These are phyloP conservation scores for Fusarium pseudocircinatum DNA, from an alignment of 2,329 filamentous ascomycete genomes.

Conservation along the genomic window DNA sequence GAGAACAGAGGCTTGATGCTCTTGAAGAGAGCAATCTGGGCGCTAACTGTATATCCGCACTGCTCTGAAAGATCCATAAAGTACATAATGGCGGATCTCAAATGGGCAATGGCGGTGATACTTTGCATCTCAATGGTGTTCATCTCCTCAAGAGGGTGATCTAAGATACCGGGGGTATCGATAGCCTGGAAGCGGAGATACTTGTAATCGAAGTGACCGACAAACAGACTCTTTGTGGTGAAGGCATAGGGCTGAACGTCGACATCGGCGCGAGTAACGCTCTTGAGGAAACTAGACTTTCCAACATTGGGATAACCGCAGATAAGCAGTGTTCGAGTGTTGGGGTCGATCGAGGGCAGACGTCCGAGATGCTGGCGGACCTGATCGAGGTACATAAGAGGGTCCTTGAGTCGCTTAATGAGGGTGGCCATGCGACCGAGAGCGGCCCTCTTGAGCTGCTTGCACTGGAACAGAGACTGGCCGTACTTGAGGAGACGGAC, in stretches of 20 bases:
- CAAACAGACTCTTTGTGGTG: conserved; percentile 96
- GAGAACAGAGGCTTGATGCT: conserved; percentile 97
- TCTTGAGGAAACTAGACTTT: conserved; percentile 95
- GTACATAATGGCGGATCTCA: conserved; percentile 94
- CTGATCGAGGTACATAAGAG: conserved; percentile 93
- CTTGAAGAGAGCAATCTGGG: conserved; percentile 94
- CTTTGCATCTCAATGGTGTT: conserved; percentile 99
- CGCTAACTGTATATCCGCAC: conserved; percentile 91
- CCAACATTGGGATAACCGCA: conserved; percentile 98
- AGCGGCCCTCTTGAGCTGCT: conserved; percentile 95
- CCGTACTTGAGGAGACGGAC: conserved; percentile 93
- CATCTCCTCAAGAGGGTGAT: conserved; percentile 98
- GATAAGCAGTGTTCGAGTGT: conserved; percentile 93
- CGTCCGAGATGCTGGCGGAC: conserved; percentile 92
- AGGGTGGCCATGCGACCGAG: conserved; percentile 99
- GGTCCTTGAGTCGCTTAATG: conserved; percentile 92
- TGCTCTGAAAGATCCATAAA: conserved; percentile 99
- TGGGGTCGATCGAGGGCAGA: conserved; percentile 98
- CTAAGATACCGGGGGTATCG: conserved; percentile 97
- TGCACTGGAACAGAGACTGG: conserved; percentile 97
- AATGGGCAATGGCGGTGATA: conserved; percentile 96
- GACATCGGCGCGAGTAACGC: conserved; percentile 92
- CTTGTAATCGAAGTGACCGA: conserved; percentile 98
- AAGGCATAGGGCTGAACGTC: conserved; percentile 98
- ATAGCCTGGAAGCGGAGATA: conserved; percentile 74